Evolutionary conservation across 2,329 filamentous ascomycete genomes (phyloP).

Genomic region (Botrytis medusae): DNA sequence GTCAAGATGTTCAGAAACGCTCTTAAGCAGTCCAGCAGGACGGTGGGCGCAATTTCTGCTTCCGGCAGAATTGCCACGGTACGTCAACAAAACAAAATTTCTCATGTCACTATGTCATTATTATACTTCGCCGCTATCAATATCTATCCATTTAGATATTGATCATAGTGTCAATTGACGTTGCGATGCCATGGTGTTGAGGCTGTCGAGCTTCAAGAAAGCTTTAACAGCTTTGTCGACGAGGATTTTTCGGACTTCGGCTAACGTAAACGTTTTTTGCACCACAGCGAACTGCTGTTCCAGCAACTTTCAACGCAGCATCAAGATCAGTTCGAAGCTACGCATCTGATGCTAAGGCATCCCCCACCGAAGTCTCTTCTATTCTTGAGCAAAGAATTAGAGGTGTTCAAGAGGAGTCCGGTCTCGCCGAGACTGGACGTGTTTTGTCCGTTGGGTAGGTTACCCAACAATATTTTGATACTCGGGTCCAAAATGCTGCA

Average conservation of each 20-base stretch:
- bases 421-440: slow-evolving; percentile 96
- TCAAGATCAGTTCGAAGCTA: slow-evolving; percentile 79
- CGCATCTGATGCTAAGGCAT: slow-evolving; percentile 89
- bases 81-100: slow-evolving; percentile 62
- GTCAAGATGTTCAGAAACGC: slow-evolving; percentile 95
- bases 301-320: slow-evolving; percentile 70
- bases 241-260: slow-evolving; percentile 50
- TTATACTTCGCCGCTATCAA: slow-evolving; percentile 43
- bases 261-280: slow-evolving; percentile 52
- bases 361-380: slow-evolving; percentile 97
- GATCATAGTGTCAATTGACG: slow-evolving; percentile 44
- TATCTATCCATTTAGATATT: slow-evolving; percentile 41
- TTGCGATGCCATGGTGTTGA: slow-evolving; percentile 36
- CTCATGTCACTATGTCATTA: slow-evolving; percentile 31
- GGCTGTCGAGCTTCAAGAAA: slow-evolving; percentile 44
- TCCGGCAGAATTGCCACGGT: slow-evolving; percentile 89
- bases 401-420: slow-evolving; percentile 95
- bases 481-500: slow-evolving; percentile 8
- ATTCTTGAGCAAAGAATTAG: slow-evolving; percentile 99
- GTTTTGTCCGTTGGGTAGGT: slow-evolving; percentile 98
- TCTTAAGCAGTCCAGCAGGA: slow-evolving; percentile 93
- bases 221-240: slow-evolving; percentile 38
- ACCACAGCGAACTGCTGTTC: slow-evolving; percentile 84
- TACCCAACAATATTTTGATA: slow-evolving; percentile 24
- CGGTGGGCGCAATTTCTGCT: slow-evolving; percentile 90